These are phyloP conservation scores for Fusarium penzigii DNA, from an alignment of 2,329 filamentous ascomycete genomes.

Conservation along the genomic window DNA sequence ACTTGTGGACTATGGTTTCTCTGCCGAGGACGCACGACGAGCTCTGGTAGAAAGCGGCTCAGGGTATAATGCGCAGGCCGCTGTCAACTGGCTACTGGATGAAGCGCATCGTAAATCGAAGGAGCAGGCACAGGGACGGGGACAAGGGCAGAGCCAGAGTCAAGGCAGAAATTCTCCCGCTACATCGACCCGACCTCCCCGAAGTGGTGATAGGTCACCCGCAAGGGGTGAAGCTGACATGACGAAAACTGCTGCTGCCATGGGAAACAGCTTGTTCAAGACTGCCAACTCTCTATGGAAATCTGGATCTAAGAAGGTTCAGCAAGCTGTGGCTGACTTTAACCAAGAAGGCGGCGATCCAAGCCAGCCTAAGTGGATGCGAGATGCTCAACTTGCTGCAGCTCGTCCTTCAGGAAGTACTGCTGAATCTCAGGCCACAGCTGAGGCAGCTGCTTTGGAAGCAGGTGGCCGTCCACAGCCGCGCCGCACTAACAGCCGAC, in stretches of 20 bases:
- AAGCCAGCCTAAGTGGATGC: conserved; percentile 94
- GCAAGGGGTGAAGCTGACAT: conserved; percentile 68
- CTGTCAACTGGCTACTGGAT: conserved; percentile 86
- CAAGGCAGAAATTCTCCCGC: conserved; percentile 47
- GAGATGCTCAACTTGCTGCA: conserved; percentile 60
- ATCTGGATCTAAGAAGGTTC: conserved; percentile 86
- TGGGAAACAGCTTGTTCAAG: conserved; percentile 85
- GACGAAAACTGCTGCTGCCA: conserved; percentile 75
- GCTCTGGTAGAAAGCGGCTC: conserved; percentile 80
- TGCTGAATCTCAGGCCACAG: conserved; percentile 50
- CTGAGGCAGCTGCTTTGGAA: conserved; percentile 81
- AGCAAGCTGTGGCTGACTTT: conserved; percentile 89
- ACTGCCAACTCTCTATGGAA: conserved; percentile 97
- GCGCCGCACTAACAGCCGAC: conserved; percentile 26
- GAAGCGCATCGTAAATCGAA: conserved; percentile 85
- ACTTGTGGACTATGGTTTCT: conserved; percentile 92
- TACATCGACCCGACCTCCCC: conserved; percentile 30
- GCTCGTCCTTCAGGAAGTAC: conserved; percentile 34
- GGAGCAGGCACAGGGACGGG: conserved; percentile 57
- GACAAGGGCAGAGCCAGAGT: neutral
- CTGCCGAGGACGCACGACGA: conserved; percentile 76
- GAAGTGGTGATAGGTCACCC: conserved; percentile 56
- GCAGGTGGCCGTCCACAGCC: conserved; percentile 58
- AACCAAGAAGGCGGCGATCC: conserved; percentile 66
- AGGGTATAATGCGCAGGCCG: conserved; percentile 79